Evolutionary conservation across 2,329 filamentous ascomycete genomes (phyloP).

Genomic region (Phaeosphaeriaceae sp.): DNA sequence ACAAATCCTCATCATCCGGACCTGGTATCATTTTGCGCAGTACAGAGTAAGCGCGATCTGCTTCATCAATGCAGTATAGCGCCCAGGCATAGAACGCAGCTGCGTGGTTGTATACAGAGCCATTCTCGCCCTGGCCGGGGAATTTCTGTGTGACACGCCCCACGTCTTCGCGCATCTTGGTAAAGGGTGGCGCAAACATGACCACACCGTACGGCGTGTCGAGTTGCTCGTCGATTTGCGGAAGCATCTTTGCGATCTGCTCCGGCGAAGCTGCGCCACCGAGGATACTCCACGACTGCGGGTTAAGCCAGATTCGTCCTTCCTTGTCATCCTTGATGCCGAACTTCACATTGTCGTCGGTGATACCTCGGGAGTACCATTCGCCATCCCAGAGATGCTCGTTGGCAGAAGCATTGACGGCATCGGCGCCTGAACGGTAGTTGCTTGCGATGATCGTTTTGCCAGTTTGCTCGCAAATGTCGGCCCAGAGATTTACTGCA

Average conservation of each 20-base stretch:
- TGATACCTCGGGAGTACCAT: conserved; percentile 67
- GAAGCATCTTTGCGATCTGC: conserved; percentile 56
- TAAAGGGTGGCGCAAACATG: conserved; percentile 66
- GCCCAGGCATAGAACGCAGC: conserved; percentile 64
- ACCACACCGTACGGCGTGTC: conserved; percentile 62
- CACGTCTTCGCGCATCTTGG: conserved; percentile 65
- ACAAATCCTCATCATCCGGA: conserved; percentile 59
- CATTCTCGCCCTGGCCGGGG: conserved; percentile 66
- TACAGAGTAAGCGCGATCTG: conserved; percentile 60
- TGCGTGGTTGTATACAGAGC: conserved; percentile 66
- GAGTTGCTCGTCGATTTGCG: conserved; percentile 61
- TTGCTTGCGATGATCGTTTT: conserved; percentile 51
- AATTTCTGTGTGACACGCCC: conserved; percentile 68
- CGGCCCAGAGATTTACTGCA: conserved; percentile 62
- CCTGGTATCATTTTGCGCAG: conserved; percentile 65
- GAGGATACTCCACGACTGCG: conserved; percentile 65
- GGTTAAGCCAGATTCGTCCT: conserved; percentile 67
- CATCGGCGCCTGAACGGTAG: conserved; percentile 56
- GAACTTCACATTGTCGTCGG: conserved; percentile 62
- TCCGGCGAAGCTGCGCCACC: conserved; percentile 58
- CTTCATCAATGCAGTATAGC: conserved; percentile 60
- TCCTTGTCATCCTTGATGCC: conserved; percentile 61
- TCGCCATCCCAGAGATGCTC: conserved; percentile 64
- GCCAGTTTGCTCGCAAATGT: conserved; percentile 58
- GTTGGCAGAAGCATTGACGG: conserved; percentile 61